These are phyloP conservation scores for Aspergillus japonicus DNA, from an alignment of 2,329 filamentous ascomycete species.

Conservation along the genomic window DNA sequence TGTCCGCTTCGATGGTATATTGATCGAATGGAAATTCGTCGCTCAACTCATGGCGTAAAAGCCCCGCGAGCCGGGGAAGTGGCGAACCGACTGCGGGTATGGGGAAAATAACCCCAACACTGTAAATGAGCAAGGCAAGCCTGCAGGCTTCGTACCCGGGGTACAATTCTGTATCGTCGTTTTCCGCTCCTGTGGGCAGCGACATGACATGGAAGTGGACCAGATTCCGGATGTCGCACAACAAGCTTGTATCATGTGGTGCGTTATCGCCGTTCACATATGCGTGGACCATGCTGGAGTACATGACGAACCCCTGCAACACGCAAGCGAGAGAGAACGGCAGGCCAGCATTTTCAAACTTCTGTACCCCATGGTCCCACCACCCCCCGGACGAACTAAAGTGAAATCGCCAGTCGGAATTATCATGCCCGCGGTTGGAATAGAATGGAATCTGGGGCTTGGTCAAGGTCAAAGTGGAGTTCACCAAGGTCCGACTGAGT, in stretches of 20 bases:
- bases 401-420: too few relatives aligned
- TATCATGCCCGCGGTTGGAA: too few relatives aligned
- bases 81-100: not conserved
- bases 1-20: not conserved
- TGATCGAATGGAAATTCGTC: too few relatives aligned
- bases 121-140: not conserved
- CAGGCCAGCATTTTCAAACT: not conserved
- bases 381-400: not conserved
- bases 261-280: not conserved
- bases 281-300: not conserved
- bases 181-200: not conserved
- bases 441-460: conserved; percentile 1
- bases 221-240: conserved; percentile 8
- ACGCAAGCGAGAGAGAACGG: not conserved
- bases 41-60: not conserved
- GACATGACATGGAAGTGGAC: not conserved
- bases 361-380: not conserved
- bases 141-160: conserved; percentile 4
- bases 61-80: not conserved
- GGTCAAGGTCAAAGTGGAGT: conserved; percentile 3
- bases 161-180: not conserved
- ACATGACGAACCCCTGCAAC: not conserved
- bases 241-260: not conserved
- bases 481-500: conserved; percentile 4
- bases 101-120: conserved; percentile 1